Conservation (phyloP, 192 early-diverging fungal species). For the Backusella circina region DNA sequence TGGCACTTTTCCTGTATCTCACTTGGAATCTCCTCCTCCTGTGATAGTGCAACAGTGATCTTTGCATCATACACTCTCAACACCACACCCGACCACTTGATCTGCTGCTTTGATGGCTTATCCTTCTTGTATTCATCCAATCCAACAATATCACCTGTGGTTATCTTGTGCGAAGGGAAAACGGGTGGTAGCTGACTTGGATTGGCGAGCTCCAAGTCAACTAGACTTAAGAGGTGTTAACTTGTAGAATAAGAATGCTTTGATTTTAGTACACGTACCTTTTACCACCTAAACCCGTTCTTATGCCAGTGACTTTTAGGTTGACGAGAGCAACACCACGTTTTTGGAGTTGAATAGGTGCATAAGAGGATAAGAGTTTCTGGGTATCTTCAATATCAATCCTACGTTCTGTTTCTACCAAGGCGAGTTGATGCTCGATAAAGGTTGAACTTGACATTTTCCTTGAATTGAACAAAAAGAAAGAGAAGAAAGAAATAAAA, state of each 20-base stretch:
- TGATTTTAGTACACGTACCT: conserved; percentile 35
- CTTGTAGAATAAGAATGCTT: background rate
- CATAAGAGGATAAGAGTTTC: conserved; percentile 39
- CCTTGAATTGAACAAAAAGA: background rate
- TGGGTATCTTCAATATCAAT: conserved; percentile 45
- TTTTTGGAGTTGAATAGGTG: conserved; percentile 61
- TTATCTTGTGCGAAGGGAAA: conserved; percentile 57
- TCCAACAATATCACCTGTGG: conserved; percentile 71
- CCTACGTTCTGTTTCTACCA: conserved; percentile 53
- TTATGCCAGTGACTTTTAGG: conserved; percentile 53
- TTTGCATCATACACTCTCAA: conserved; percentile 50
- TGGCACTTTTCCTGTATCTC: conserved; percentile 60
- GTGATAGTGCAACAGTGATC: conserved; percentile 58
- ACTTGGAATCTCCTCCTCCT: conserved; percentile 44
- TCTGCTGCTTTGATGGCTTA: conserved; percentile 31
- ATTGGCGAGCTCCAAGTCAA: conserved; percentile 62
- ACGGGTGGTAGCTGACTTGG: conserved; percentile 41
- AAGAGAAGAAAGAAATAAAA: background rate
- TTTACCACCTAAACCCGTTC: conserved; percentile 68
- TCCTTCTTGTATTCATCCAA: conserved; percentile 53
- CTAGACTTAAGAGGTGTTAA: conserved; percentile 31
- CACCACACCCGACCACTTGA: conserved; percentile 50
- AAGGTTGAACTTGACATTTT: conserved; percentile 1
- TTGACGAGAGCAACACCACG: conserved; percentile 61
- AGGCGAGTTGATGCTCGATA: conserved; percentile 46